Base-by-base conservation (phyloP, 192 early-diverging fungal genomes). In the Coemansia nantahalensis region DNA sequence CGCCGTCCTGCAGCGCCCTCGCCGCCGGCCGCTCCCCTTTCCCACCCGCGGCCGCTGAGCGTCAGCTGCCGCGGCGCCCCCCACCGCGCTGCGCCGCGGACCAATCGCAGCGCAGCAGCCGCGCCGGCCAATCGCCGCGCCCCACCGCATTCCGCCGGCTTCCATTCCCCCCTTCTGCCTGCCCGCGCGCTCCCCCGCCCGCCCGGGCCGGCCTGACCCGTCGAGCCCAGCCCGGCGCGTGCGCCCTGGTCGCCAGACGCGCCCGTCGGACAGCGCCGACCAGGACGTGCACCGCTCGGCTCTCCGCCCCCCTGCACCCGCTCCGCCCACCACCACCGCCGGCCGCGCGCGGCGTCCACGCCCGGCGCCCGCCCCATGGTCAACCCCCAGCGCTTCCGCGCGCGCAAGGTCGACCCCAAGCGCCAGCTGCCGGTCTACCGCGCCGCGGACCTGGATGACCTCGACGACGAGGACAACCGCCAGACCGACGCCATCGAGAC, bases 331-430 rank as follows among this genome's bases (percentile, higher is more conserved):
- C n/a, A n/a, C n/a, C n/a, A n/a, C n/a, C n/a, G n/a, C n/a, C n/a
- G n/a, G n/a, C n/a, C n/a, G n/a, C n/a, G n/a, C n/a, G n/a, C n/a
- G n/a, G n/a, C n/a, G n/a, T n/a, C n/a, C n/a, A 6, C 24, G 30
- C 43, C 24, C 41, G 22, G 38, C 24, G 23, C 38, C 16, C 51
- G 17, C 21, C 23, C 24, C 48, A 77, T 77, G 73, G 73, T 56
- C 65, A 77, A 69, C 59, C 65, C 73, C 30, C 73, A 77, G 65
- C 60, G 73, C 47, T 90, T 92, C 71, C 82, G 90, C 31, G 80
- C 84, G 59, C 80, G 92, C 50, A 96, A 95, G 77, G 85, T 98
- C 68, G 91, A 93, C 73, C 74, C 81, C 49, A 91, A 91, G 73
- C 87, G 89, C 56, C 65, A 83, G 24, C 76, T 99, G 49, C 82